Evolutionary conservation across 352 stramenopile species (phyloP), one percentile per base, ranked within the genome.

Genomic region (Pythium aquatile): DNA sequence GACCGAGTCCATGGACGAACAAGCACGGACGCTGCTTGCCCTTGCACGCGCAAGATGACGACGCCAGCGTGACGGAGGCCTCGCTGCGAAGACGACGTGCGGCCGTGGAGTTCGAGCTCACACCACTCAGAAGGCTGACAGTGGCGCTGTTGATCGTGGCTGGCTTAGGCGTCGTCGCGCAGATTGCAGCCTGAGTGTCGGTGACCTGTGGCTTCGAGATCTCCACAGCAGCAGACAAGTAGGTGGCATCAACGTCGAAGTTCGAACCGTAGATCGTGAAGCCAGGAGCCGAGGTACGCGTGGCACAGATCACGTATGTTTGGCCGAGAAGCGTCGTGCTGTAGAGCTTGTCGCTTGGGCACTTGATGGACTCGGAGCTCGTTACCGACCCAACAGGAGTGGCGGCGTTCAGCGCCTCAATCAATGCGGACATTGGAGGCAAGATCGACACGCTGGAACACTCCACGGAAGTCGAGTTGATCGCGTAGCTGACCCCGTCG

Each of bases 1-100:
- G 66, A 32, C 69, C 82, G 17, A 88, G 52, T 10, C 79, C 82
- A 20, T 81, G 73, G 59, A 91, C 63, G 55, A 91, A 88, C 24
- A 91, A 55, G 40, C 82, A 91, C 11, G 74, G 52, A 7, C 77
- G 72, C 13, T 61, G 35, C 30, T 48, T 78, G 17, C 68, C 55
- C 54, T 77, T 77, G 61, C 72, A 87, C 10, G 59, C 35, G 51
- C 70, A 83, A 3, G 68, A 71, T 1, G 77, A 54, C 2, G 49
- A 39, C 1, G 64, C n/a, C 61, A 75, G 11, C 62, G 65, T 16
- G n/a, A 51, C 20, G 2, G 75, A 72, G 46, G 58, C 61, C 26
- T 66, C 72, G 30, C 64, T 61, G 3, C 54, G 33, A 20, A 44
- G 52, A 10, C 69, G 72, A 0, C 73, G 63, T 10, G n/a, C 49